Conservation (phyloP, 495 filamentous ascomycete genomes). For the Polyplosphaeria fusca region DNA sequence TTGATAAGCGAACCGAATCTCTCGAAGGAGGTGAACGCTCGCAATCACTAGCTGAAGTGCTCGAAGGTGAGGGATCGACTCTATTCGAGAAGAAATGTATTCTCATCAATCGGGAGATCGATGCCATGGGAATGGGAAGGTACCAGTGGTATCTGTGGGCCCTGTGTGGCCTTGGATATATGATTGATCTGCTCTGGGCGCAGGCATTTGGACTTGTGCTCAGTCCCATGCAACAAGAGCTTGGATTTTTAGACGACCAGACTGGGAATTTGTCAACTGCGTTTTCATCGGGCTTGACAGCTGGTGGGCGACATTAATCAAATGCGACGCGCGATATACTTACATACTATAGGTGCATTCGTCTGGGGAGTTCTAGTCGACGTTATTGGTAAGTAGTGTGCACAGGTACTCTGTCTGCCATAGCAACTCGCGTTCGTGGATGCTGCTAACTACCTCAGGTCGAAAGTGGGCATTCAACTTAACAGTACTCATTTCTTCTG, state of each 20-base stretch:
- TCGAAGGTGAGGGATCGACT: slow-evolving; percentile 27
- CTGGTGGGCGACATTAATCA: slow-evolving; percentile 7
- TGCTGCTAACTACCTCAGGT: too few relatives aligned
- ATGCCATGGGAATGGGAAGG: slow-evolving; percentile 50
- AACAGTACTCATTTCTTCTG: slow-evolving; percentile 46
- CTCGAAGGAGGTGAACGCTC: too few relatives aligned
- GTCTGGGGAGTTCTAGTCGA: slow-evolving; percentile 52
- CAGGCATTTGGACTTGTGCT: slow-evolving; percentile 47
- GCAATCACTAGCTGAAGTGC: neutral
- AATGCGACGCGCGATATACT: neutral
- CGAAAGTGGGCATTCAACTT: slow-evolving; percentile 52
- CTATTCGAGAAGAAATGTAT: slow-evolving; percentile 42
- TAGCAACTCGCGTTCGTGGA: too few relatives aligned
- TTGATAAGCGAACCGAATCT: too few relatives aligned
- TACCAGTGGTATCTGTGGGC: slow-evolving; percentile 46
- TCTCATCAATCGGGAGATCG: slow-evolving; percentile 46
- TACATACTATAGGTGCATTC: slow-evolving; percentile 37
- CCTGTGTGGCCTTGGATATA: slow-evolving; percentile 52
- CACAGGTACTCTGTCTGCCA: too few relatives aligned
- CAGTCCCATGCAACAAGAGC: slow-evolving; percentile 46
- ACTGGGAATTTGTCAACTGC: slow-evolving; percentile 26
- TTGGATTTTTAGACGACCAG: slow-evolving; percentile 40
- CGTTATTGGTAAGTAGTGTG: slow-evolving; percentile 47
- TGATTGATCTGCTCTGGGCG: slow-evolving; percentile 50
- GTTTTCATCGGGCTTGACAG: slow-evolving; percentile 33